Evolutionary conservation across 2,329 filamentous ascomycete genomes (phyloP).

Genomic region (Aschersonia sp.): DNA sequence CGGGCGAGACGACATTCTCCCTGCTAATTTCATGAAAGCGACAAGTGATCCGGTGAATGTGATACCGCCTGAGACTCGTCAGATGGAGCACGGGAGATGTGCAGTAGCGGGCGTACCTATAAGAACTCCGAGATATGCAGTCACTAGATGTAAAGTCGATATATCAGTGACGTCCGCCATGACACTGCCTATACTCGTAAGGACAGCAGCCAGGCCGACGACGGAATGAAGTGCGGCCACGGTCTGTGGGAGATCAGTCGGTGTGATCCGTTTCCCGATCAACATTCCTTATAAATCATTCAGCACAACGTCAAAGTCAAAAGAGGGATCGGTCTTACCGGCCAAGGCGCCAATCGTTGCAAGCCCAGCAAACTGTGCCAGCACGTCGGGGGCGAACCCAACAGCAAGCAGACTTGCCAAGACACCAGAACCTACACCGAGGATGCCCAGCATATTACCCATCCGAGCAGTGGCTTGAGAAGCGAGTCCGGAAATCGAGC

Average conservation of each 20-base stretch:
- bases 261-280: conserved; percentile 76
- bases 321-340: conserved; percentile 19
- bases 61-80: conserved; percentile 57
- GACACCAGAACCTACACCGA: conserved; percentile 73
- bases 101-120: conserved; percentile 40
- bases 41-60: conserved; percentile 88
- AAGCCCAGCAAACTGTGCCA: conserved; percentile 66
- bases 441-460: conserved; percentile 74
- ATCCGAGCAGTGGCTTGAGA: conserved; percentile 72
- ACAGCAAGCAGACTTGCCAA: conserved; percentile 69
- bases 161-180: conserved; percentile 57
- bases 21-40: conserved; percentile 75
- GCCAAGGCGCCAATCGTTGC: conserved; percentile 56
- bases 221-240: conserved; percentile 83
- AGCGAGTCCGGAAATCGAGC: conserved; percentile 66
- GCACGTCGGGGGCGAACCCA: conserved; percentile 63
- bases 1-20: conserved; percentile 67
- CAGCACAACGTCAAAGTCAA: conserved; percentile 2
- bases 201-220: conserved; percentile 73
- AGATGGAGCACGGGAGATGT: conserved; percentile 35
- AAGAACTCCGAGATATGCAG: conserved; percentile 71
- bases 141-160: conserved; percentile 69
- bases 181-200: conserved; percentile 80
- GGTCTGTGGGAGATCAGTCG: conserved; percentile 77
- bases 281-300: conserved; percentile 35